Evolutionary conservation across 2,329 filamentous ascomycete species (phyloP).

Genomic region (Zymoseptoria tritici): DNA sequence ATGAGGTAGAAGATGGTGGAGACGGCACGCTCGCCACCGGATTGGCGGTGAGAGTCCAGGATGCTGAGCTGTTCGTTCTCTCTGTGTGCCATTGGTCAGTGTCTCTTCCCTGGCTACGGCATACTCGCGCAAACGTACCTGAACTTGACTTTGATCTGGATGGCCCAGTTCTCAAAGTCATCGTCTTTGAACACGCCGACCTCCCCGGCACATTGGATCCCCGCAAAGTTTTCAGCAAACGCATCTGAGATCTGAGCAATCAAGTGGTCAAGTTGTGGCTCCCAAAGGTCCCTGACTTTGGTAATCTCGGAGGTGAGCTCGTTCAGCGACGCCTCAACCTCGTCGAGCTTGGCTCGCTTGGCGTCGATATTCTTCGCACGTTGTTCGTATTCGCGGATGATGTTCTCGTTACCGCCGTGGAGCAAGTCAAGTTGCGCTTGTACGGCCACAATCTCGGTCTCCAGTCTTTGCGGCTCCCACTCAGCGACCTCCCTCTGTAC

Average conservation of each 20-base stretch:
- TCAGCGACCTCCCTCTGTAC: slow-evolving; percentile 18
- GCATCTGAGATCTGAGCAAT: slow-evolving; percentile 77
- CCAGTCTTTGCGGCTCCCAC: slow-evolving; percentile 44
- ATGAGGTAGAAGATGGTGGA: slow-evolving; percentile 99
- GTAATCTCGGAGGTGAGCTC: slow-evolving; percentile 53
- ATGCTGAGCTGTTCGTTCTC: slow-evolving; percentile 76
- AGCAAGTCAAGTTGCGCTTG: slow-evolving; percentile 71
- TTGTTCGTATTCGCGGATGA: slow-evolving; percentile 69
- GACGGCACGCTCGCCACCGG: slow-evolving; percentile 89
- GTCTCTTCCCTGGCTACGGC: not conserved
- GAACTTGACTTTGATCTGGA: slow-evolving; percentile 93
- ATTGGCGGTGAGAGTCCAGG: slow-evolving; percentile 87
- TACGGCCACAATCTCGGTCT: slow-evolving; percentile 66
- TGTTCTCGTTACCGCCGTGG: slow-evolving; percentile 60
- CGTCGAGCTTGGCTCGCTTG: slow-evolving; percentile 46
- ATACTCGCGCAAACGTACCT: slow-evolving; percentile 48
- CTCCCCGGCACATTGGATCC: slow-evolving; percentile 90
- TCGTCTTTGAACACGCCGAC: slow-evolving; percentile 77
- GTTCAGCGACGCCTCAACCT: slow-evolving; percentile 49
- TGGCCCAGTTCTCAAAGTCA: slow-evolving; percentile 89
- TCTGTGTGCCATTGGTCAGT: slow-evolving; percentile 33
- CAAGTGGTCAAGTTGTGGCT: slow-evolving; percentile 71
- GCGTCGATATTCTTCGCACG: slow-evolving; percentile 63
- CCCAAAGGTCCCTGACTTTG: slow-evolving; percentile 66
- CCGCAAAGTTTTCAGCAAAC: slow-evolving; percentile 86